A percentile compares a stretch with the other conserved stretches of the same genome.
These are phyloP conservation scores for Mortierella sp. DNA, from an alignment of 371 early-diverging fungal species.

Conservation along the genomic window DNA sequence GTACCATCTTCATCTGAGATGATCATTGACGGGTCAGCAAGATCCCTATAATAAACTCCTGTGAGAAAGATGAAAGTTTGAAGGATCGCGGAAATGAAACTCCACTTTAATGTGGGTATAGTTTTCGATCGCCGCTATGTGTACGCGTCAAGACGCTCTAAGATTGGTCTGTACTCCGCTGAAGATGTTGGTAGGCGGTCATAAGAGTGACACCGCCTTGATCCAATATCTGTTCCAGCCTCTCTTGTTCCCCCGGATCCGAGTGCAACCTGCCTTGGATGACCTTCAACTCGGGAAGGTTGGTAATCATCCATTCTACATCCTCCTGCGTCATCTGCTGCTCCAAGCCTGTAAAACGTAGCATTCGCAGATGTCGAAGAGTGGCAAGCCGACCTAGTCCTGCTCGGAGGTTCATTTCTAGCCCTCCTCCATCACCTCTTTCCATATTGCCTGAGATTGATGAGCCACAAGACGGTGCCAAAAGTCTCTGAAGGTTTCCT, in stretches of 20 bases:
- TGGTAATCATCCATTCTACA: constrained; percentile 32
- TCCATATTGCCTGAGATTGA: background rate
- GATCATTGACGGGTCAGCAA: no score
- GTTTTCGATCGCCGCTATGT: no score
- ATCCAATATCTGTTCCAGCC: constrained; percentile 13
- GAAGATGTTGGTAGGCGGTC: constrained; percentile 31
- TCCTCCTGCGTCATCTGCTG: constrained; percentile 20
- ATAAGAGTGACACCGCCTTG: constrained; percentile 10
- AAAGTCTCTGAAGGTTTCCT: background rate
- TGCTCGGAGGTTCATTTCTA: constrained; percentile 12
- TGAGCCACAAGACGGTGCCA: background rate
- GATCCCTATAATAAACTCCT: no score
- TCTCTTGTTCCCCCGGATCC: constrained; percentile 6
- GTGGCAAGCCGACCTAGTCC: constrained; percentile 20
- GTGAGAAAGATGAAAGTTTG: no score
- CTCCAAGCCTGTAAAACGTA: constrained; percentile 23
- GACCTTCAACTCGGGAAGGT: constrained; percentile 15
- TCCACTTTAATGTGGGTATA: no score
- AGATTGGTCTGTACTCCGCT: no score
- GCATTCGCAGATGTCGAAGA: constrained; percentile 16
- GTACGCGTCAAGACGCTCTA: no score
- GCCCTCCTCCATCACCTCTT: constrained; percentile 8
- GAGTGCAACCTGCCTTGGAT: constrained; percentile 29
- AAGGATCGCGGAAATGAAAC: no score
- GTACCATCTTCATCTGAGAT: no score